A percentile compares a stretch with the other conserved stretches of the same genome.
These are phyloP conservation scores for Oryza australiensis DNA, from an alignment of 176 grass and related monocot genomes.

Conservation along the genomic window DNA sequence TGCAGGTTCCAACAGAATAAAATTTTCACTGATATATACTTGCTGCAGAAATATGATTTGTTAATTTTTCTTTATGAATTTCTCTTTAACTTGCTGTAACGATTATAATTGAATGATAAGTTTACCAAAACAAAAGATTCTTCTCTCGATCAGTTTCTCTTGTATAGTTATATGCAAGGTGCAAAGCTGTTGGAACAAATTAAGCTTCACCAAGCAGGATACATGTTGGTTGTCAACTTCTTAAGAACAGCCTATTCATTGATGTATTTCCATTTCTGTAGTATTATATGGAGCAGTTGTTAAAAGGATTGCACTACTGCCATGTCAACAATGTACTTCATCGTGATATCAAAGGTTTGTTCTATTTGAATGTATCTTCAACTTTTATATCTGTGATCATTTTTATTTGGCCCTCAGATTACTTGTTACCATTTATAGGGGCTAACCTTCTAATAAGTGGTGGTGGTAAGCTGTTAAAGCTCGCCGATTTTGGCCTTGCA, in stretches of 20 bases:
- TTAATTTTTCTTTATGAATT: background rate
- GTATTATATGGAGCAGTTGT: constrained; percentile 75
- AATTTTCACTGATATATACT: background rate
- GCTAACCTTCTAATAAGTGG: constrained; percentile 81
- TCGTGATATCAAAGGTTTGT: constrained; percentile 82
- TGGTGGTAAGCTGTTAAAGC: constrained; percentile 64
- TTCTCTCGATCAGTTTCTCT: background rate
- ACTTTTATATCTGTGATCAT: constrained; percentile 1
- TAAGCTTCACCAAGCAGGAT: constrained; percentile 1
- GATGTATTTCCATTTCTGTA: constrained; percentile 25
- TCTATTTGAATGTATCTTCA: constrained; percentile 28
- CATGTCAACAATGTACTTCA: constrained; percentile 81
- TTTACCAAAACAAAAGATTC: background rate
- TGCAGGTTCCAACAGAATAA: too few species aligned
- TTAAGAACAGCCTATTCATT: constrained; percentile 27
- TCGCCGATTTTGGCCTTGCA: constrained; percentile 85
- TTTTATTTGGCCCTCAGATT: constrained; percentile 15
- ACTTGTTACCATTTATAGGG: constrained; percentile 42
- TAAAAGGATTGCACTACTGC: constrained; percentile 81
- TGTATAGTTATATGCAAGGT: background rate
- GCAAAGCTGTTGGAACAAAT: background rate
- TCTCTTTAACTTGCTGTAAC: background rate
- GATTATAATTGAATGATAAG: background rate
- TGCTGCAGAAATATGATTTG: constrained; percentile 4
- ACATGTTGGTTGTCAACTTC: background rate